Evolutionary conservation across 345 rosid species (phyloP).

Genomic region (Brassica juncea): DNA sequence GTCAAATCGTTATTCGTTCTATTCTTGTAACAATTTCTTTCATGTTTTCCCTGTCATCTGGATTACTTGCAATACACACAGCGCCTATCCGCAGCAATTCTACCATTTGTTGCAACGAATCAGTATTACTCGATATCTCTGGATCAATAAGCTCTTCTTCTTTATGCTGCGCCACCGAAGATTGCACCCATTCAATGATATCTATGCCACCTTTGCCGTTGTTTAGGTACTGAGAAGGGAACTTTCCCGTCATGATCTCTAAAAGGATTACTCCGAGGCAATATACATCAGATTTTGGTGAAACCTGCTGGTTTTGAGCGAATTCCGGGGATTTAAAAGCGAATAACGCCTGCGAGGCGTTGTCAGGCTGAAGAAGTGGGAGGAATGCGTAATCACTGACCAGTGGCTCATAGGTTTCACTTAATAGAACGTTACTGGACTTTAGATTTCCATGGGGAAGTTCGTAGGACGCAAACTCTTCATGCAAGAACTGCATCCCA

Average conservation of each 20-base stretch:
- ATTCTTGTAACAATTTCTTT: neutral
- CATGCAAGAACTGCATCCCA: neutral
- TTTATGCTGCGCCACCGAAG: neutral
- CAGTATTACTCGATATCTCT: neutral
- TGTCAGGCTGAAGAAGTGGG: neutral
- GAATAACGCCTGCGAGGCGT: neutral
- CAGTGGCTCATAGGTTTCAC: neutral
- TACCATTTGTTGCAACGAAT: neutral
- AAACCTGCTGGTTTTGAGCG: neutral
- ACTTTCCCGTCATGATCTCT: neutral
- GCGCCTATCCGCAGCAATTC: neutral
- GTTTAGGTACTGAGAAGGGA: neutral
- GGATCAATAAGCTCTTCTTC: neutral
- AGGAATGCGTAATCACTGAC: neutral
- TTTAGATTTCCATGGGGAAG: neutral
- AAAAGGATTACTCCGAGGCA: neutral
- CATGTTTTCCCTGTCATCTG: neutral
- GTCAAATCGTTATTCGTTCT: neutral
- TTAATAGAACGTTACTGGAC: neutral
- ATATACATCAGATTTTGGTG: neutral
- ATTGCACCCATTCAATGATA: neutral
- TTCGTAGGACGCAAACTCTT: neutral
- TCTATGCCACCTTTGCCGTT: neutral
- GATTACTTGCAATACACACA: neutral
- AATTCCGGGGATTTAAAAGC: neutral